Evolutionary conservation across 1,284 basidiomycete genomes (phyloP), one percentile per base, ranked within the genome.

Genomic region (Cutaneotrichosporon arboriforme): DNA sequence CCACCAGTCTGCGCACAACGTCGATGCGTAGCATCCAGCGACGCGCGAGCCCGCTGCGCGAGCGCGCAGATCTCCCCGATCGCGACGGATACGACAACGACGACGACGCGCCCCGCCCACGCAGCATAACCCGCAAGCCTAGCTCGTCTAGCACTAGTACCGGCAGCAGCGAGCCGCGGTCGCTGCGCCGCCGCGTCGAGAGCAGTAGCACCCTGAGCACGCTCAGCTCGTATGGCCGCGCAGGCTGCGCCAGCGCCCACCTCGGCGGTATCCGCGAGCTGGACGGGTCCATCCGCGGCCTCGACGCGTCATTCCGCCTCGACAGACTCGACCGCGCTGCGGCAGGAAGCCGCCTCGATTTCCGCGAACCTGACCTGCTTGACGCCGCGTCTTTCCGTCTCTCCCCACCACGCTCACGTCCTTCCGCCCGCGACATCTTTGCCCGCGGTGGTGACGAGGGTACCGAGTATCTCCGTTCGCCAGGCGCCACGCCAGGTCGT

Each of bases 381-480:
- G 57, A 58, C 48, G 43, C 52, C 10, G 51, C 38, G 26, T 47
- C 46, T 41, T 58, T 58, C 41, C 46, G 51, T 31, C 51, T 58
- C 26, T 55, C 57, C 1, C 57, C 57, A 8, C 57, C 57, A 18
- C 52, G 39, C 17, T 0, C 35, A 17, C 21, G 23, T 13, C 17
- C 45, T 33, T 7, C 10, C 15, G n/a, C 45, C 34, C 13, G n/a
- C 18, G 36, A 34, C 31, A 18, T 36, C 12, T 45, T 45, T 31
- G 26, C 26, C 7, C 26, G 26, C 26, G 26, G 26, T 10, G 26
- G 7, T 10, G 26, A 31, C 33, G 43, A 45, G 31, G 43, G 34
- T 17, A 35, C 33, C 13, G 43, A 45, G 33, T 34, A 35, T 20
- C 31, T 45, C 18, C 17, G 17, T 2, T 45, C 43, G 4, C 33